A percentile compares a stretch with the other conserved stretches of the same genome.
Evolutionary conservation across 2,329 filamentous ascomycete genomes (phyloP).

Genomic region (Fonsecaea erecta): DNA sequence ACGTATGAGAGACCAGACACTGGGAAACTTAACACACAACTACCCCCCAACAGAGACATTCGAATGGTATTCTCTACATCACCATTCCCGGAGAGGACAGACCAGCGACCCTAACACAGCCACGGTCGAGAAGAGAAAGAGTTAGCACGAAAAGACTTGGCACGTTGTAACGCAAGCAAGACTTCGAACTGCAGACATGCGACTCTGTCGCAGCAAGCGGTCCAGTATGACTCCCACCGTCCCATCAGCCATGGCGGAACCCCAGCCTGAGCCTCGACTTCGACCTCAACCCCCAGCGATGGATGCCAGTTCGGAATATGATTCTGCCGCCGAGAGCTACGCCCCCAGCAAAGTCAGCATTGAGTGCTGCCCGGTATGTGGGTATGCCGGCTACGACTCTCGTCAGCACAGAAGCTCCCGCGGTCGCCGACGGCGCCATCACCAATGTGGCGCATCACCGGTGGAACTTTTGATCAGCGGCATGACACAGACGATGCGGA

Average conservation of each 20-base stretch:
- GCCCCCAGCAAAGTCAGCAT: background rate
- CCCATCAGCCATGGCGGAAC: background rate
- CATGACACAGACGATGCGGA: constrained; percentile 9
- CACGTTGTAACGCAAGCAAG: background rate
- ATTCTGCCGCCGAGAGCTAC: background rate
- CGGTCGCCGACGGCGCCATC: constrained; percentile 1
- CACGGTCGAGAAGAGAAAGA: background rate
- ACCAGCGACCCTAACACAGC: background rate
- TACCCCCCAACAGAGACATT: background rate
- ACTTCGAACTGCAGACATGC: background rate
- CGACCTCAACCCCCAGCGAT: no score
- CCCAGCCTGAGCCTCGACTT: background rate
- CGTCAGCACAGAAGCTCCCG: constrained; percentile 1
- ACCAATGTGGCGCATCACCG: background rate
- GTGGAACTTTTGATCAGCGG: constrained; percentile 6
- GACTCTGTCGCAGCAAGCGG: background rate
- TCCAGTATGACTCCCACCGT: background rate
- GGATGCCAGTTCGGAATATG: background rate
- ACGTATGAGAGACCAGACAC: background rate
- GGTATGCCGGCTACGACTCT: background rate
- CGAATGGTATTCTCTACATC: background rate
- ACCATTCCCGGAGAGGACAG: background rate
- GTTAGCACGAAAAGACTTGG: background rate
- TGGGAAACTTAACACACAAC: background rate
- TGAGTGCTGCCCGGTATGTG: background rate